Evolutionary conservation across 768 basidiomycete genomes (phyloP).

Genomic region (Inosperma sp.): DNA sequence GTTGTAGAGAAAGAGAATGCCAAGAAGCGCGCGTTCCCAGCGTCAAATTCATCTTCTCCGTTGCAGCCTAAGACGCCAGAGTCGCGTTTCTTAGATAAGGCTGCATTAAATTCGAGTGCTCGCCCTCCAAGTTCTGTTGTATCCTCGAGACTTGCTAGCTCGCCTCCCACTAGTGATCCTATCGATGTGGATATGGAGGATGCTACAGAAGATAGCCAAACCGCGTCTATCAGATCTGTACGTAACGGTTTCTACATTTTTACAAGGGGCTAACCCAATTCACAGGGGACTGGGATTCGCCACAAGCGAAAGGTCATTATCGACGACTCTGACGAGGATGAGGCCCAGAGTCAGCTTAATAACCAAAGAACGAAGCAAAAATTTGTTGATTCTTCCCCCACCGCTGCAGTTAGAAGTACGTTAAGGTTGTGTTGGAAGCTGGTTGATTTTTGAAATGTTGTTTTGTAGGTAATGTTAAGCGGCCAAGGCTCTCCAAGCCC

Average conservation of each 20-base stretch:
- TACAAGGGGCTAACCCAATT: not conserved
- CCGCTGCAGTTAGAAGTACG: slow-evolving; percentile 31
- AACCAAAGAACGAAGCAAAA: slow-evolving; percentile 21
- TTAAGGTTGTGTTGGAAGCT: not conserved
- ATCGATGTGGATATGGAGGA: slow-evolving; percentile 74
- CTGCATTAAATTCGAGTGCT: slow-evolving; percentile 35
- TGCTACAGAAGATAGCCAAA: slow-evolving; percentile 33
- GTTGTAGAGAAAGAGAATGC: slow-evolving; percentile 29
- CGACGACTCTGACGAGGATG: slow-evolving; percentile 71
- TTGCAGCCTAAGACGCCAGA: slow-evolving; percentile 36
- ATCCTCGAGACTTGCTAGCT: slow-evolving; percentile 51
- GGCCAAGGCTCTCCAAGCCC: slow-evolving; percentile 50
- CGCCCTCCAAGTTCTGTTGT: slow-evolving; percentile 30
- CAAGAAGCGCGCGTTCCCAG: slow-evolving; percentile 18
- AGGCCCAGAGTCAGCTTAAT: slow-evolving; percentile 20
- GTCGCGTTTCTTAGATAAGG: slow-evolving; percentile 23
- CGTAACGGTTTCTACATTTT: slow-evolving; percentile 11
- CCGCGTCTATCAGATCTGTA: slow-evolving; percentile 31
- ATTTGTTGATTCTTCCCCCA: slow-evolving; percentile 38
- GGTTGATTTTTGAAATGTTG: slow-evolving; percentile 5
- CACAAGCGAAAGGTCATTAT: slow-evolving; percentile 66
- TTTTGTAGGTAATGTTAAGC: slow-evolving; percentile 48
- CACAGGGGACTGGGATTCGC: slow-evolving; percentile 28
- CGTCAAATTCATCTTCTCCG: slow-evolving; percentile 32
- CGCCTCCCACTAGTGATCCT: slow-evolving; percentile 74